Evolutionary conservation across 306 rosid genomes (phyloP), one percentile per base, ranked within the genome.

Genomic region (Gillenia trifoliata): DNA sequence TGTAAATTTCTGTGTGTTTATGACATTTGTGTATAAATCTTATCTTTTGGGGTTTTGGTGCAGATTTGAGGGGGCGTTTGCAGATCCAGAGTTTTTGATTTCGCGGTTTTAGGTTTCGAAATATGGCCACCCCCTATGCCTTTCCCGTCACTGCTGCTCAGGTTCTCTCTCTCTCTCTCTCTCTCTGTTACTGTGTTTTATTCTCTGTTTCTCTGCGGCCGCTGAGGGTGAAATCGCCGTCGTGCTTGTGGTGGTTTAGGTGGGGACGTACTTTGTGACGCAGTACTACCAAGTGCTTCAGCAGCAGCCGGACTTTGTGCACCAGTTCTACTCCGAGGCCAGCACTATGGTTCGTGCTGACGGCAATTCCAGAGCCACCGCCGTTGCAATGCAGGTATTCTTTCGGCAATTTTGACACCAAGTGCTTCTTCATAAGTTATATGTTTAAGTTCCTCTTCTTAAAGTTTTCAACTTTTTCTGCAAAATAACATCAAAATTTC

Each of bases 211-310:
- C 15, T 67, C 64, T 31, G 52, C 52, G 8, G 52, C 67, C 20
- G 15, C 4, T 17, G 49, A 26, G 66, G 11, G 16, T 75, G 64
- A 17, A 72, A 31, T 49, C 68, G 43, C 59, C 13, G 15, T 70
- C 43, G 55, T 47, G 23, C 29, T 40, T 68, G 38, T 67, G 36
- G 36, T 61, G 61, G 69, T 71, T 61, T 76, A 94, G 99, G 89
- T 94, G 62, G 99, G 99, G 57, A 88, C 97, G 28, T 94, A 94
- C 89, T 94, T 94, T 71, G 99, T 94, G 64, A 92, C 95, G 72
- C 99, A 94, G 85, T 94, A 94, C 72, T 94, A 91, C 72, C 99
- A 90, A 63, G 95, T 94, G 70, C 96, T 94, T 83, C 96, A 90
- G 86, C 83, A 78, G 63, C 99, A 92, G 77, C 99, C 99, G 0